Conservation (phyloP, 179 eudicot genomes). For the Silene vulgaris region DNA sequence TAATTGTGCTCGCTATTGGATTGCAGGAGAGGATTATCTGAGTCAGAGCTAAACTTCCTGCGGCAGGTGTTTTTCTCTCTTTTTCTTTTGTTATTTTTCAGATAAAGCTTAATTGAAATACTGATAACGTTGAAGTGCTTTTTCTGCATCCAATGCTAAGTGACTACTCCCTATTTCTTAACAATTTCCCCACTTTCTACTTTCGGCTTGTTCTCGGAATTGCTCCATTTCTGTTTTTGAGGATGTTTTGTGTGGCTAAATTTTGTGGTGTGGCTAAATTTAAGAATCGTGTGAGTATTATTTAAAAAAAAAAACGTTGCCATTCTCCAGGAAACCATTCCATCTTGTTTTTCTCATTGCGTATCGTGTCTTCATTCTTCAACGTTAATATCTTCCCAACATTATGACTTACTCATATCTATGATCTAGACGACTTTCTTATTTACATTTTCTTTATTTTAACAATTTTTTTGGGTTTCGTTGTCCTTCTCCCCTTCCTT, state of each 20-base stretch:
- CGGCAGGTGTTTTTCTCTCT: constrained; percentile 50
- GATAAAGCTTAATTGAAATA: background rate
- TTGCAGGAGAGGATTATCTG: constrained; percentile 93
- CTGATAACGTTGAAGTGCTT: background rate
- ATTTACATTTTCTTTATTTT: background rate
- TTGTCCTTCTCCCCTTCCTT: background rate
- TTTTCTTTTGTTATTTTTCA: background rate
- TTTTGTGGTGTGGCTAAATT: too few relatives aligned
- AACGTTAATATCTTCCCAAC: background rate
- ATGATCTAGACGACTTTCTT: background rate
- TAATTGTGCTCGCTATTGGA: constrained; percentile 18
- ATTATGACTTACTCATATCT: too few relatives aligned
- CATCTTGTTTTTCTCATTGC: background rate
- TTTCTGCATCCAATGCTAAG: constrained; percentile 10
- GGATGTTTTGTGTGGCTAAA: too few relatives aligned
- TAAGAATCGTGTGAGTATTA: background rate
- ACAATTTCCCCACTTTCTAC: too few relatives aligned
- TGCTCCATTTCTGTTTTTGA: too few relatives aligned
- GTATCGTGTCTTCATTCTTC: background rate
- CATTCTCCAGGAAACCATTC: background rate
- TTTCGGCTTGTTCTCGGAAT: too few relatives aligned
- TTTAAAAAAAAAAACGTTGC: constrained; percentile 1
- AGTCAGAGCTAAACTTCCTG: constrained; percentile 69
- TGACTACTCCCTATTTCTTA: background rate
- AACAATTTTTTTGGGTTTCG: background rate